Conservation (phyloP, 2,329 filamentous ascomycete genomes). For the Apiospora hydei region DNA sequence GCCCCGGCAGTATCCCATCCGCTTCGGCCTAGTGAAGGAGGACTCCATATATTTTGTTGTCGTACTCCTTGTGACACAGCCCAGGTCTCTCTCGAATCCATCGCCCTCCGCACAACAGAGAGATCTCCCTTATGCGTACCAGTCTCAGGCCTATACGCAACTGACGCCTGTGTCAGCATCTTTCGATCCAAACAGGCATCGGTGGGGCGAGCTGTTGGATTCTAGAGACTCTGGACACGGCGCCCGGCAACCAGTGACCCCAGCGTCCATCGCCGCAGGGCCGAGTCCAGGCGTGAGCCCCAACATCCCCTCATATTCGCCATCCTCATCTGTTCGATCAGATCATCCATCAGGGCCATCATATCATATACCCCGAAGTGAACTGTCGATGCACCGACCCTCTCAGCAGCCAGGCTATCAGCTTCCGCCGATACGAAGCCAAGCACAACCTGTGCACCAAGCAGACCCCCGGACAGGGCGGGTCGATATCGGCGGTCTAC, state of each 20-base stretch:
- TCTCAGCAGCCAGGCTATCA: constrained; percentile 47
- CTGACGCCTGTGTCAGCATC: constrained; percentile 55
- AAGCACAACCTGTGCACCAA: constrained; percentile 37
- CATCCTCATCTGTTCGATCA: constrained; percentile 54
- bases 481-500: constrained; percentile 67
- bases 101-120: constrained; percentile 54
- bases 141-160: constrained; percentile 50
- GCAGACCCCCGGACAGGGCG: constrained; percentile 51
- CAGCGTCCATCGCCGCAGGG: constrained; percentile 44
- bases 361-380: constrained; percentile 62
- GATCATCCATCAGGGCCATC: constrained; percentile 55
- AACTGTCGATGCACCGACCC: constrained; percentile 47
- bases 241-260: constrained; percentile 41
- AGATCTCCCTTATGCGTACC: constrained; percentile 52
- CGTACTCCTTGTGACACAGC: constrained; percentile 50
- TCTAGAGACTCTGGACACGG: constrained; percentile 42
- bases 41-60: constrained; percentile 70
- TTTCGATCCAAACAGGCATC: constrained; percentile 54
- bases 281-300: constrained; percentile 48
- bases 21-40: constrained; percentile 64
- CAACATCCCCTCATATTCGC: constrained; percentile 53
- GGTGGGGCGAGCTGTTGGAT: constrained; percentile 44
- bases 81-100: constrained; percentile 50
- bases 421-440: constrained; percentile 49
- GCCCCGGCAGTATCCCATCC: constrained; percentile 56